phyloP scores from a whole-genome alignment of 1,284 basidiomycete genomes.

The Peniophora sp. region DNA sequence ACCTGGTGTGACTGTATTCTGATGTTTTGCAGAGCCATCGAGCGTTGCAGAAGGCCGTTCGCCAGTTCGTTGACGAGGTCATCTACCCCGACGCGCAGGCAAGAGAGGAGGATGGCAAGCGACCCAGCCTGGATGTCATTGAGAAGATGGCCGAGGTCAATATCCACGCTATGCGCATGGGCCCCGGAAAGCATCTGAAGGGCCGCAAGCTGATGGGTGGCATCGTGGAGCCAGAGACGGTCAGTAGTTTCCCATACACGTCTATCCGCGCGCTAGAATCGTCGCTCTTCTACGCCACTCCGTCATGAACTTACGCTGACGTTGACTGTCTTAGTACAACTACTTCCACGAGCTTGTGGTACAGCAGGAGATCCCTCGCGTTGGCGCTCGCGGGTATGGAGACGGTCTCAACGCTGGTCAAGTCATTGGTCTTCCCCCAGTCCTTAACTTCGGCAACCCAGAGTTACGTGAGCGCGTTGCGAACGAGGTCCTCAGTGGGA shows the following conservation, averaged over 20 bases:
- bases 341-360: slow-evolving; percentile 63
- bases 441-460: slow-evolving; percentile 77
- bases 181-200: slow-evolving; percentile 78
- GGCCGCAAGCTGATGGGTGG: slow-evolving; percentile 79
- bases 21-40: slow-evolving; percentile 30
- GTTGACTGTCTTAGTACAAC: slow-evolving; percentile 40
- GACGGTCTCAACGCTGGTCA: slow-evolving; percentile 52
- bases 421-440: slow-evolving; percentile 71
- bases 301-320: no score
- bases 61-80: slow-evolving; percentile 43
- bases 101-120: slow-evolving; percentile 73
- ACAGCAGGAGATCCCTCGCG: slow-evolving; percentile 66
- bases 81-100: slow-evolving; percentile 50
- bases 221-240: slow-evolving; percentile 80
- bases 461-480: slow-evolving; percentile 69
- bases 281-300: neutral
- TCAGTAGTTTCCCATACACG: slow-evolving; percentile 23
- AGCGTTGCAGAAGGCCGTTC: slow-evolving; percentile 23
- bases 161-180: slow-evolving; percentile 86
- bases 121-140: slow-evolving; percentile 54
- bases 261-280: slow-evolving; percentile 5
- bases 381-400: slow-evolving; percentile 40
- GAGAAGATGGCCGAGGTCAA: slow-evolving; percentile 71
- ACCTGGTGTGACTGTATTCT: no score
- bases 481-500: slow-evolving; percentile 73